Conservation (phyloP, 306 rosid species). For the Ziziphus jujuba region DNA sequence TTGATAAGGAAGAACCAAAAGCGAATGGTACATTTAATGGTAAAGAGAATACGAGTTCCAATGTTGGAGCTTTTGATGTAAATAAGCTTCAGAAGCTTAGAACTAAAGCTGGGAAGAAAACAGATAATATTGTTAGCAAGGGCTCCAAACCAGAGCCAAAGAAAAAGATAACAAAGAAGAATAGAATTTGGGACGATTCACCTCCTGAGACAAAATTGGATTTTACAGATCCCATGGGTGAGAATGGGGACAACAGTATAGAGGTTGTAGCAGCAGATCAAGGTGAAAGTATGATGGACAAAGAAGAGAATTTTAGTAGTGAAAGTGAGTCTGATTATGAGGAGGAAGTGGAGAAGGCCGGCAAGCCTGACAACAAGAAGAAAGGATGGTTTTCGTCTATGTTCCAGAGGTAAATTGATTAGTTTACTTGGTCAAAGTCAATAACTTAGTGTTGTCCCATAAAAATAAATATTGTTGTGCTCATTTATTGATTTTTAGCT, state of each 20-base stretch:
- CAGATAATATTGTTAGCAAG: conserved; percentile 54
- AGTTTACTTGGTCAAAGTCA: background rate
- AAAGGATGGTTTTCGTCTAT: conserved; percentile 97
- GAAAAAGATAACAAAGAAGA: conserved; percentile 72
- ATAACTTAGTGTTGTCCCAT: background rate
- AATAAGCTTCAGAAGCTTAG: conserved; percentile 86
- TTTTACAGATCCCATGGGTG: conserved; percentile 69
- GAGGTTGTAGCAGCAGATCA: conserved; percentile 80
- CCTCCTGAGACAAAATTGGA: conserved; percentile 72
- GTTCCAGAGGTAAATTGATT: conserved; percentile 75
- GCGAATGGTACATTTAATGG: conserved; percentile 47
- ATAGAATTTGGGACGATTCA: conserved; percentile 91
- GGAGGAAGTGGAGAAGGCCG: conserved; percentile 55
- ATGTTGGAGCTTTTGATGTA: conserved; percentile 95
- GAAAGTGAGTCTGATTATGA: conserved; percentile 86
- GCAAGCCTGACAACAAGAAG: conserved; percentile 79
- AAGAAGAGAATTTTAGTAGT: conserved; percentile 85
- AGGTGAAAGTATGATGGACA: conserved; percentile 98
- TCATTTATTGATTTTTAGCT: no score
- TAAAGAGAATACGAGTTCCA: conserved; percentile 71
- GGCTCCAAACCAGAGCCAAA: conserved; percentile 71
- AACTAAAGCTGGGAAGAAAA: conserved; percentile 72
- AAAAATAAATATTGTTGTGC: background rate
- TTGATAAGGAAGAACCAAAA: conserved; percentile 51
- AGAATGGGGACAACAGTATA: conserved; percentile 57